phyloP scores from a whole-genome alignment of 257 asterid genomes.

The Salvia splendens region DNA sequence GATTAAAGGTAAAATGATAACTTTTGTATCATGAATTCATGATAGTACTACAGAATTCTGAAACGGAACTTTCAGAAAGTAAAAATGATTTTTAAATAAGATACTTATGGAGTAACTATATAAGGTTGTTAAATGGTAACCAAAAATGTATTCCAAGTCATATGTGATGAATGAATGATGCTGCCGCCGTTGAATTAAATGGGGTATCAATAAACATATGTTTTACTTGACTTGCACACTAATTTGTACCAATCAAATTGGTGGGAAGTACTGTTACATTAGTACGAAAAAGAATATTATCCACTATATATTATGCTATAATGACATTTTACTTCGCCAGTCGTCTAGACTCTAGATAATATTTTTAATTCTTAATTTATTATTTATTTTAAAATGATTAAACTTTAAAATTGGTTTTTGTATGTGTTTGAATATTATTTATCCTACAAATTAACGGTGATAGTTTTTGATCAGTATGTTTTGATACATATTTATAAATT shows the following conservation, averaged over 20 bases:
- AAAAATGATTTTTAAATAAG: no score
- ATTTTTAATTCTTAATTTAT: background rate
- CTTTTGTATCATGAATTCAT: no score
- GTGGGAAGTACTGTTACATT: constrained; percentile 11
- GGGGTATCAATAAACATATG: background rate
- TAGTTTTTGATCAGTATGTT: no score
- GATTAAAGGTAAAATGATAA: no score
- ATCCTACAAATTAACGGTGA: no score
- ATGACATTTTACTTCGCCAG: background rate
- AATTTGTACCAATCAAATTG: constrained; percentile 13
- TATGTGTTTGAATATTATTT: no score
- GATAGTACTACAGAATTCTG: no score
- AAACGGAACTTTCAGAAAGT: no score
- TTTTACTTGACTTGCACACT: constrained; percentile 24
- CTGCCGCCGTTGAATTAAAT: background rate
- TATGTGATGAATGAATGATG: constrained; percentile 6
- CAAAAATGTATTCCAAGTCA: background rate
- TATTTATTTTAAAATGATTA: background rate
- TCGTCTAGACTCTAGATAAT: background rate
- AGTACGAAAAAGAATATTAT: background rate
- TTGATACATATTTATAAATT: no score
- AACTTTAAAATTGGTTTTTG: no score
- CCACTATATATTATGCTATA: background rate
- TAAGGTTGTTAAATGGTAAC: background rate
- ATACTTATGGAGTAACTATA: no score